Evolutionary conservation across 768 basidiomycete species (phyloP), one percentile per base, ranked within the genome.

Genomic region (Crucibulum laeve): DNA sequence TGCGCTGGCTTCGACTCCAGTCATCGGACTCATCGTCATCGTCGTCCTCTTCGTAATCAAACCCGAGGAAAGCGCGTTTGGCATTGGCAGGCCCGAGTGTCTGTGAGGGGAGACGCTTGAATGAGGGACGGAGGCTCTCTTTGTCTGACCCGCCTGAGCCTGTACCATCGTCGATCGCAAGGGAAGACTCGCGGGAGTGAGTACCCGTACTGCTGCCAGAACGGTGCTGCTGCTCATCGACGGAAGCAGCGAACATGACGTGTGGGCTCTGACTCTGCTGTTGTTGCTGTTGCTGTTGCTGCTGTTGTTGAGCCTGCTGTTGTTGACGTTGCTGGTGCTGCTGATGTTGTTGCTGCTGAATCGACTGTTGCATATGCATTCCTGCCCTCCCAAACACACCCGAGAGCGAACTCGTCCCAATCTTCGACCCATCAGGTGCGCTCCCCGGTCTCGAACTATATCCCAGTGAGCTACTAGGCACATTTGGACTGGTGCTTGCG

Each of bases 51-150:
- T 30, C 28, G 8, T 30, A 8, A 8, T 8, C 28, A 30, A n/a
- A n/a, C 28, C 28, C 28, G n/a, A 8, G 28, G 28, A 30, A 30
- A 8, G 36, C 36, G 8, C 36, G 8, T 41, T 89, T 88, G 38
- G 73, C 49, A 48, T 69, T 70, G 25, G 64, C 64, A 2, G 83
- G 82, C 1, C 72, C 85, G n/a, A 89, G 61, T 7, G 83, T 83
- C 63, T 85, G 83, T 37, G 82, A 84, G 1, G 87, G 79, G 26
- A 85, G 58, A 35, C 87, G 68, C 68, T 90, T 90, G 55, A 86
- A 87, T 22, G 79, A 71, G 8, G 87, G 87, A 1, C 87, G 11
- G 46, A 40, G 21, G 21, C 46, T 50, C 17, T 43, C 33, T 40
- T 42, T 48, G 53, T 44, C 45, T n/a, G 60, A 64, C 43, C 49